Percentiles rank a stretch among this genome's conserved stretches.
These are phyloP conservation scores for Choricystis sp. DNA, from an alignment of 139 green algal species.

Conservation along the genomic window DNA sequence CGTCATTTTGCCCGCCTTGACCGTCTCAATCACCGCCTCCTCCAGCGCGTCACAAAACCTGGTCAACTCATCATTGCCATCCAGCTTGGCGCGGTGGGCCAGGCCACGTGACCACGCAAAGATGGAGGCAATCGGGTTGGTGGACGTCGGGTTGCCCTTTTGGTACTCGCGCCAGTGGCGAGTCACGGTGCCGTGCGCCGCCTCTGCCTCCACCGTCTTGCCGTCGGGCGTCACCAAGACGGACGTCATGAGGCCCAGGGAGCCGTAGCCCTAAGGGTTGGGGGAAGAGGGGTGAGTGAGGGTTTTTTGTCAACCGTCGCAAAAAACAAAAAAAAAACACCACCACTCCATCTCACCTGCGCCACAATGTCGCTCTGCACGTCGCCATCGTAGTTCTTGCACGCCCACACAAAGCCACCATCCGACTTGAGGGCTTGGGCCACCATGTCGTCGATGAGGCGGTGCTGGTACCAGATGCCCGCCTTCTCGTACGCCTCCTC, in stretches of 20 bases:
- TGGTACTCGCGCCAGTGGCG: slow-evolving; percentile 90
- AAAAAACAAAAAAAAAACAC: neutral
- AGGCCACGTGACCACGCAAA: slow-evolving; percentile 92
- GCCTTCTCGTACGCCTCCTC: slow-evolving; percentile 62
- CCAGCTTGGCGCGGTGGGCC: slow-evolving; percentile 76
- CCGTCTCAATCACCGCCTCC: slow-evolving; percentile 66
- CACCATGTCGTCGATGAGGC: slow-evolving; percentile 97
- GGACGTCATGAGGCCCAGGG: slow-evolving; percentile 87
- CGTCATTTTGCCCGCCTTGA: slow-evolving; percentile 73
- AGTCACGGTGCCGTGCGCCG: slow-evolving; percentile 87
- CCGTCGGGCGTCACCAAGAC: slow-evolving; percentile 87
- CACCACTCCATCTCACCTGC: too few relatives aligned
- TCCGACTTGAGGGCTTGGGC: slow-evolving; percentile 79
- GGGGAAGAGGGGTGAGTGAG: too few relatives aligned
- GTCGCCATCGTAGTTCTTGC: slow-evolving; percentile 96
- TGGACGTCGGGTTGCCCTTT: slow-evolving; percentile 83
- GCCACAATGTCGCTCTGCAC: slow-evolving; percentile 77
- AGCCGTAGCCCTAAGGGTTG: slow-evolving; percentile 89
- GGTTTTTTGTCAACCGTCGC: neutral
- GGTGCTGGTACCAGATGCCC: slow-evolving; percentile 92
- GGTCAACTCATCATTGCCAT: slow-evolving; percentile 60
- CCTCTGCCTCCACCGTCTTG: slow-evolving; percentile 86
- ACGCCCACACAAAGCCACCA: slow-evolving; percentile 93
- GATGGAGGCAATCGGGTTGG: slow-evolving; percentile 90
- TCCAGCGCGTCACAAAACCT: slow-evolving; percentile 70